Base-by-base conservation (phyloP, 345 rosid genomes). In the Camelina neglecta region DNA sequence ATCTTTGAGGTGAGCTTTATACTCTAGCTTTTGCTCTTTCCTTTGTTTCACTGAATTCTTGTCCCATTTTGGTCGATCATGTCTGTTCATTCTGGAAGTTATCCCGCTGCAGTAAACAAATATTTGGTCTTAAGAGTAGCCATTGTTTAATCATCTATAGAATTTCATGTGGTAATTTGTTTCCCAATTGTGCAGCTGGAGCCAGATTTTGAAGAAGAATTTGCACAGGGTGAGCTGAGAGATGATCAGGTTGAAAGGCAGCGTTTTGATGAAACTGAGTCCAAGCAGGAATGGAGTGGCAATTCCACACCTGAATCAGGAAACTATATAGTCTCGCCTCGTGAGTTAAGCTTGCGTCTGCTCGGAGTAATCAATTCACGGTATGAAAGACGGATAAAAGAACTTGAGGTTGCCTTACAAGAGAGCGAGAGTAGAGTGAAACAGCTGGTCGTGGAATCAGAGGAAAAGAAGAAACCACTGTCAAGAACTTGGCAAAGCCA, bases 251-350 rank as follows among this genome's bases (percentile, higher is more conserved):
- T 33, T 20, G 26, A 81, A 26, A 48, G 62, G 58, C 79, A 53
- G 64, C 67, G 38, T 60, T 65, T 42, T 72, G 78, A 50, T 42
- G 80, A 67, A 61, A 33, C 77, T 6, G 85, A 79, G 24, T 81
- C 84, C 26, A 75, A 85, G 65, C 71, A 62, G 63, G 88, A 87
- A 68, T 65, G 79, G 11, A 82, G 83, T 73, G 82, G 86, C 61
- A 61, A 74, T 57, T 75, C 74, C 13, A 85, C 92, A 11, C 74
- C 81, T 59, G 80, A 33, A 67, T 77, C 83, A 36, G 90, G 81
- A 57, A 89, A 89, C 73, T 85, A 85, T 78, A 85, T 80, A 21
- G 92, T 91, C 75, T 91, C 96, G 11, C 93, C 97, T n/a, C 81
- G 83, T 47, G 93, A 88, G 71, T 76, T 93, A 73, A 87, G 84